Evolutionary conservation across 441 rosid species (phyloP), one percentile per base, ranked within the genome.

Genomic region (Gossypium laxum): DNA sequence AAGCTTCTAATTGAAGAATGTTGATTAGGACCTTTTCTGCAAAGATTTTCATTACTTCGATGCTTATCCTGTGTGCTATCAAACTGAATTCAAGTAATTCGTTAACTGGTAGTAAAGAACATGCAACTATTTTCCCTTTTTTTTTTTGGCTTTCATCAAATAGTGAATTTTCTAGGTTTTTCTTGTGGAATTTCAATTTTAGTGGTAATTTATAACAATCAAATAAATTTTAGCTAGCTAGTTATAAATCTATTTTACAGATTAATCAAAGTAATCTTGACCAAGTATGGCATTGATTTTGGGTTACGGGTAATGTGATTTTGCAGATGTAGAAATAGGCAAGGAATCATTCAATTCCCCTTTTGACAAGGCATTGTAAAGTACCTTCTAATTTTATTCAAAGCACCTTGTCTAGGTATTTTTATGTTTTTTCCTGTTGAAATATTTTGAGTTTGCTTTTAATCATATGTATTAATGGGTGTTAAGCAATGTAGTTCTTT

Each of bases 1-100:
- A 71, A 62, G 51, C 62, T 74, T 69, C 26, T 71, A 26, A 48
- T 19, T 11, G 47, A 66, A 71, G 70, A 47, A 21, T 28, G 38
- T 72, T 32, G 41, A 69, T 34, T 47, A 55, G 66, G 63, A 32
- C 15, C 43, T 11, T 55, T 34, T 50, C 41, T 43, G 55, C 34
- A 8, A 56, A 21, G 56, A 17, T 59, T 43, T 52, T 12, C 12
- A 10, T 69, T 18, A 47, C 41, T 47, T 64, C 1, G 30, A 67
- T 34, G 17, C 26, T 67, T 28, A 67, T 28, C 43, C 28, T 15
- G 71, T 4, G 17, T 50, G 59, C 22, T 50, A 19, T 24, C 51
- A 50, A 50, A 50, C 10, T 67, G 59, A 50, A 28, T 28, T 50
- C 4, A 22, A 24, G 22, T 48, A 7, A 67, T 41, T 26, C 28